phyloP scores from a whole-genome alignment of 2,329 filamentous ascomycete genomes.

The Alternaria sp. region DNA sequence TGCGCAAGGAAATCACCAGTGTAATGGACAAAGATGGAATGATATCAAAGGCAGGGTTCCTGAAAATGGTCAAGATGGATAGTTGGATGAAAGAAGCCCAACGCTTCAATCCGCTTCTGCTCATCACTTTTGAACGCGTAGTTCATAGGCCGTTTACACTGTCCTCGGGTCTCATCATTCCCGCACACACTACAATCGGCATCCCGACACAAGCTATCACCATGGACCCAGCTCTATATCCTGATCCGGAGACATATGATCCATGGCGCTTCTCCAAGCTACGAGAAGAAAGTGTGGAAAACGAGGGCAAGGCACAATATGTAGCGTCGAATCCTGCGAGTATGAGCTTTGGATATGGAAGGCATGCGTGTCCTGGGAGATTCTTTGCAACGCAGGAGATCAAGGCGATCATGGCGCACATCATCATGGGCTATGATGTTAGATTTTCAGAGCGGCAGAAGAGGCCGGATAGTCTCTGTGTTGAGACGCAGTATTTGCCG shows the following conservation, averaged over 20 bases:
- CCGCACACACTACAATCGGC: not conserved
- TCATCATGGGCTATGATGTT: not conserved
- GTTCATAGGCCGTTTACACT: not conserved
- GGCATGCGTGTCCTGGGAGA: constrained; percentile 2
- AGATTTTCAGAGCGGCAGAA: not conserved
- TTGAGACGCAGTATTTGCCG: not conserved
- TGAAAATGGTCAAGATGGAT: constrained; percentile 1
- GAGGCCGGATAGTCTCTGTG: not conserved
- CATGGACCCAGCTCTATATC: not conserved
- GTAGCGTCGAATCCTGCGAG: not conserved
- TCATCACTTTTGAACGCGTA: constrained; percentile 1
- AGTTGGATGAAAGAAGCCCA: constrained; percentile 1
- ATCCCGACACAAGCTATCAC: not conserved
- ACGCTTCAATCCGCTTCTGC: constrained; percentile 2
- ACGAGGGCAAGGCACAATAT: not conserved
- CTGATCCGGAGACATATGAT: not conserved
- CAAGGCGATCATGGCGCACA: constrained; percentile 1
- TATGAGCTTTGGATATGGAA: constrained; percentile 1
- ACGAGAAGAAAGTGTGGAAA: not conserved
- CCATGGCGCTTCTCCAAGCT: not conserved
- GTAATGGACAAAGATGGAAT: not conserved
- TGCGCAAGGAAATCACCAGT: constrained; percentile 1
- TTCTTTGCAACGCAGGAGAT: constrained; percentile 4
- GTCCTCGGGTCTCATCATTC: not conserved
- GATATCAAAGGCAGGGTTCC: not conserved